Evolutionary conservation across 108 stramenopile species (phyloP).

Genomic region (Aurantiochytrium sp.): DNA sequence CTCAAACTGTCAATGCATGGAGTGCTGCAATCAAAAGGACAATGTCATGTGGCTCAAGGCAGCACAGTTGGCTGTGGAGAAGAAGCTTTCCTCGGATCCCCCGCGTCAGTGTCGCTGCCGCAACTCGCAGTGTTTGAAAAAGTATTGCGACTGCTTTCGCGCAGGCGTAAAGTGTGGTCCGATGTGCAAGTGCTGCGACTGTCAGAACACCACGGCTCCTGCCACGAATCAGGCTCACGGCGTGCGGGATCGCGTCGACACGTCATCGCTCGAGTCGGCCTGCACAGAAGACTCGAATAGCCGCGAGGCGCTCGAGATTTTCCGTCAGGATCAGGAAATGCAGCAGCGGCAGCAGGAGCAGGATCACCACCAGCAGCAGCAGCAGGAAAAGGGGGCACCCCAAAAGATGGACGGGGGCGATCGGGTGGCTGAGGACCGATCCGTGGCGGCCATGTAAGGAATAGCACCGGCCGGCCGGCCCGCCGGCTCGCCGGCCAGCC

Average conservation of each 20-base stretch:
- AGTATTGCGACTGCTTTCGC: slow-evolving; percentile 89
- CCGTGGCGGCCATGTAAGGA: no score
- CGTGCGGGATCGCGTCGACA: neutral
- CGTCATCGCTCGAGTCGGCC: neutral
- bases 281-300: neutral
- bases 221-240: neutral
- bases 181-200: slow-evolving; percentile 82
- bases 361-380: no score
- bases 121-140: slow-evolving; percentile 82
- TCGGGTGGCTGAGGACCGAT: no score
- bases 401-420: no score
- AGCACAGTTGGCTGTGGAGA: slow-evolving; percentile 73
- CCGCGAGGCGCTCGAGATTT: neutral
- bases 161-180: slow-evolving; percentile 67
- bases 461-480: no score
- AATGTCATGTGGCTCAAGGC: slow-evolving; percentile 81
- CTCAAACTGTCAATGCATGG: slow-evolving; percentile 71
- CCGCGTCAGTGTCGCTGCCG: slow-evolving; percentile 82
- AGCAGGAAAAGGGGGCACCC: no score
- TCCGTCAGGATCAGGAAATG: neutral
- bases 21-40: slow-evolving; percentile 67
- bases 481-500: no score
- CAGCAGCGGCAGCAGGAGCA: no score
- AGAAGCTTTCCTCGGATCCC: slow-evolving; percentile 64
- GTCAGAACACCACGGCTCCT: slow-evolving; percentile 59